These are phyloP conservation scores for Arctium lappa DNA, from an alignment of 129 eudicot genomes.

Conservation along the genomic window DNA sequence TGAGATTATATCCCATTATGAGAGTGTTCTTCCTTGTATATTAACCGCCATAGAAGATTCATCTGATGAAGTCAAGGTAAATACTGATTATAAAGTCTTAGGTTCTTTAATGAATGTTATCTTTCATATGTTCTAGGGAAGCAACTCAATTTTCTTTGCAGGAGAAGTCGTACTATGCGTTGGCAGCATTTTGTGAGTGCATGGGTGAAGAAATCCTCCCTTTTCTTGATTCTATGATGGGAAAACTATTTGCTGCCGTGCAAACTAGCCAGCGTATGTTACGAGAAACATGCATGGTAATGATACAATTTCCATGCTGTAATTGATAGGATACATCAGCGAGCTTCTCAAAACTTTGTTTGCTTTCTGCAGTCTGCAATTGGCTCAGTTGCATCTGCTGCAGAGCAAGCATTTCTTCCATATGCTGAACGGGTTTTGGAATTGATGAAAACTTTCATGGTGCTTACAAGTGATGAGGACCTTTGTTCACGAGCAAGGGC, in stretches of 20 bases:
- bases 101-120: not conserved
- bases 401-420: conserved; percentile 90
- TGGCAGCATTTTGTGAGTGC: conserved; percentile 97
- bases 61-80: conserved; percentile 95
- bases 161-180: conserved; percentile 96
- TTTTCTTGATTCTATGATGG: conserved; percentile 90
- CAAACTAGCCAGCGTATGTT: conserved; percentile 80
- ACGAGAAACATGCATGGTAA: conserved; percentile 99
- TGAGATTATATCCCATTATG: conserved; percentile 83
- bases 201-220: conserved; percentile 98
- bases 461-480: conserved; percentile 88
- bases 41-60: conserved; percentile 79
- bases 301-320: not conserved
- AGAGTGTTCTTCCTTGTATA: conserved; percentile 88
- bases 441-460: conserved; percentile 88
- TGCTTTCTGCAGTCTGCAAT: conserved; percentile 77
- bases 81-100: not conserved
- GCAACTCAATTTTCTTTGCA: conserved; percentile 28
- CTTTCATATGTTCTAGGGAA: not conserved
- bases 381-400: conserved; percentile 98
- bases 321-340: not conserved
- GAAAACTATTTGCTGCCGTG: conserved; percentile 65
- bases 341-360: not conserved
- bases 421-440: conserved; percentile 95
- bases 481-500: conserved; percentile 98